Base-by-base conservation (phyloP, 176 grass and related monocot genomes). In the Triticum monococcum region DNA sequence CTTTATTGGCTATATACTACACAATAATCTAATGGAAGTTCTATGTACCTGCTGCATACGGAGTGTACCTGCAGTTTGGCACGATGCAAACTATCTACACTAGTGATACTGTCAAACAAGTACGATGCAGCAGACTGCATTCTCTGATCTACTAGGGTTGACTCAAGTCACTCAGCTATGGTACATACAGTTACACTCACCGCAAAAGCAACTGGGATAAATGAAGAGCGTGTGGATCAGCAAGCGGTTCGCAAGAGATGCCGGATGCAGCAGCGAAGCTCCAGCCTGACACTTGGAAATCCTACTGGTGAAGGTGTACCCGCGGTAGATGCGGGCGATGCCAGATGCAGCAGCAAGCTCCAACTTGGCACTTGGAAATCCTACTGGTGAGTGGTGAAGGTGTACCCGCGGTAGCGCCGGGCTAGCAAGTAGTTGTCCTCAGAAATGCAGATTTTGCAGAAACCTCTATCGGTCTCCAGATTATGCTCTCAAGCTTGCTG, bases 401-500 rank as follows among this genome's bases (percentile, higher is more conserved):
- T 25, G 64, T 71, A 54, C 12, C 73, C 28, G 22, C 14, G n/a
- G 65, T 40, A 41, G 11, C 33, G n/a, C 68, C 43, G 50, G 57
- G 65, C 73, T 84, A 94, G 86, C 85, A 77, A 59, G 87, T 82
- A 9, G 67, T 87, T 3, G 91, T 85, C 50, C 91, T 86, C 79
- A 88, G 83, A 66, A 90, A 45, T 43, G 70, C 38, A 23, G 88
- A 75, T 75, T 77, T 88, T 40, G 87, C 91, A 66, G 77, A 85
- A 48, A 86, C 86, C 38, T 91, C 78, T 26, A 50, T 90, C 0
- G 89, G 91, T 71, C 71, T 98, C 96, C 91, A 94, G 48, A 98
- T 98, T 85, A 98, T 88, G 66, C 64, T 82, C 38, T 91, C 91
- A 20, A 98, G 68, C 64, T 88, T 95, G 79, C 70, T 77, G 86